phyloP scores from a whole-genome alignment of 345 rosid species.

The Raphanus raphanistrum region DNA sequence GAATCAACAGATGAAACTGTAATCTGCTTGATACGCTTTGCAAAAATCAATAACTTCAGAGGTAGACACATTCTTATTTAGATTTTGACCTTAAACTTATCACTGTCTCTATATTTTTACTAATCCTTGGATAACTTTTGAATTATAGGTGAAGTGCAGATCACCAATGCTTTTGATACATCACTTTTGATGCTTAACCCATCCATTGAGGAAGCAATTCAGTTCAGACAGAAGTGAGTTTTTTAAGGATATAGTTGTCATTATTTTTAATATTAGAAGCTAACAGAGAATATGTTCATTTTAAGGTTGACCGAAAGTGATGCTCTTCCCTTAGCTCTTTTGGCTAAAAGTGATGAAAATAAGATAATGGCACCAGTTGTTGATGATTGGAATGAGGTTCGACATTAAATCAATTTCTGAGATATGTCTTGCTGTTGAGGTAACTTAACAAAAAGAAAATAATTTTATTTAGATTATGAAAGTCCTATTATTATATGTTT shows the following conservation, averaged over 20 bases:
- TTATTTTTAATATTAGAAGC: too few species aligned
- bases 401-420: not conserved
- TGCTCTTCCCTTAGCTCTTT: not conserved
- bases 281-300: too few species aligned
- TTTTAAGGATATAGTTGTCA: too few species aligned
- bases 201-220: not conserved
- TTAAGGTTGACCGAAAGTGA: too few species aligned
- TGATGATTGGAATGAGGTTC: not conserved
- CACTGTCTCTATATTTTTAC: too few species aligned
- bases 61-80: not conserved
- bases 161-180: not conserved
- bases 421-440: not conserved
- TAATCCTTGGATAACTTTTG: too few species aligned
- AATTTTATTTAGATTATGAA: too few species aligned
- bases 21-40: not conserved
- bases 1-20: not conserved
- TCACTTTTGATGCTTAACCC: not conserved
- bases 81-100: too few species aligned
- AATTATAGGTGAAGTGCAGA: not conserved
- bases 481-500: not conserved
- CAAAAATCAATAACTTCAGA: not conserved
- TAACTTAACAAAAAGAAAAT: not conserved
- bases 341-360: not conserved
- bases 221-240: not conserved
- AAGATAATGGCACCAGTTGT: not conserved